A percentile compares a stretch with the other conserved stretches of the same genome.
Conservation (phyloP, 306 rosid genomes). For the Vigna unguiculata region DNA sequence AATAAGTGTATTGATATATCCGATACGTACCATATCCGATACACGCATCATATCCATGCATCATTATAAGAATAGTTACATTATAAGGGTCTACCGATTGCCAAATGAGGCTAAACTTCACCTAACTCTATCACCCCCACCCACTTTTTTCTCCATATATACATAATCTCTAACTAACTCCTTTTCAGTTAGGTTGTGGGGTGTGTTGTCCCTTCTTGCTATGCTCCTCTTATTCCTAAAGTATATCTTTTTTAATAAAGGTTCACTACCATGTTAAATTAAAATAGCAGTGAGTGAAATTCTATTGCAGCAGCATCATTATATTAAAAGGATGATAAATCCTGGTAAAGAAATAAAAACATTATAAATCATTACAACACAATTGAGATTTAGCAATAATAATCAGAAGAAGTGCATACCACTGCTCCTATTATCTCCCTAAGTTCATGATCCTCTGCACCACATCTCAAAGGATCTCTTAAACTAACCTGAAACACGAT, state of each 20-base stretch:
- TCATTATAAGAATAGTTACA: background rate
- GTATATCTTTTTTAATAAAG: background rate
- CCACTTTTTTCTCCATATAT: too few species aligned
- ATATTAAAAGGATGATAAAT: background rate
- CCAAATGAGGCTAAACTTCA: background rate
- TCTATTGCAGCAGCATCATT: constrained; percentile 19
- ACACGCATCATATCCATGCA: too few species aligned
- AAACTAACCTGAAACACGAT: constrained; percentile 74
- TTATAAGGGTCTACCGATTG: constrained; percentile 1
- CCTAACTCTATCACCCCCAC: background rate
- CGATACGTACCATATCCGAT: too few species aligned
- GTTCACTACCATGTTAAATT: background rate
- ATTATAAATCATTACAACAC: background rate
- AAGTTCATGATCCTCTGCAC: constrained; percentile 78
- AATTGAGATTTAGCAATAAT: constrained; percentile 33
- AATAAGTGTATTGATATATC: too few species aligned
- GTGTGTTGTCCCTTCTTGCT: background rate
- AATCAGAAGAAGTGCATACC: constrained; percentile 56
- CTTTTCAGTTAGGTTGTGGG: background rate
- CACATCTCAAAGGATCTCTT: constrained; percentile 84
- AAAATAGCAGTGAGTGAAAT: constrained; percentile 19
- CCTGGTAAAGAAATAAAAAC: background rate
- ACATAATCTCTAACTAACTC: background rate
- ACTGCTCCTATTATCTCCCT: constrained; percentile 81
- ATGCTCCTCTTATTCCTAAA: constrained; percentile 1